Base-by-base conservation (phyloP, 495 filamentous ascomycete genomes). In the Aspergillus kassunensis region DNA sequence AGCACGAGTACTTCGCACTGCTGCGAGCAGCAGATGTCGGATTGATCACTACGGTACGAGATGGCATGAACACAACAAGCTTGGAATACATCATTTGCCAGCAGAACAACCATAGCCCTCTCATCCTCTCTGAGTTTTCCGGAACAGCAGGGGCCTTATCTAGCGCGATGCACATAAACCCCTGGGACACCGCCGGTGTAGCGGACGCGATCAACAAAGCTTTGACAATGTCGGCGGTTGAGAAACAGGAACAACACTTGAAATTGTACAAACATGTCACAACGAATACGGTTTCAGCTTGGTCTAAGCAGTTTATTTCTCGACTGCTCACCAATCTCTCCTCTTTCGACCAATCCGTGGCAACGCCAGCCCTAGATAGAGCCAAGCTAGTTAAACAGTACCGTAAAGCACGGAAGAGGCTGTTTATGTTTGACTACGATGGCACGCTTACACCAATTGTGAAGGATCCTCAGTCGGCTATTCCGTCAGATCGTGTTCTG, bases 371-470 rank as follows among this genome's bases (percentile, higher is more conserved):
- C 1, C 80, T 97, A 15, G 90, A 97, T 67, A 80, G 81, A 18
- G 72, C 81, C 13, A 72, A 79, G 57, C 65, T 96, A 48, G 67
- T 92, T 34, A 77, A 73, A 44, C 83, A 83, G 53, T 96, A 95
- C 63, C 80, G 82, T 53, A 73, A 79, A 39, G 80, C 89, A 15
- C 75, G 72, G 44, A 85, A 84, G 68, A 83, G 92, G 25, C 73
- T 98, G 2, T 95, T 97, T 69, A 90, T 98, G 86, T 96, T 97
- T 59, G 93, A 98, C 73, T 98, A 97, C 62, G 93, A 98, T 67
- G 93, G 93, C 41, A 98, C 93, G 0, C 81, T 98, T n/a, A 96
- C 95, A 0, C 90, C 90, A 1, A 97, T 98, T 57, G 91, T 97
- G 21, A 82, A 84, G 49, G 89, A 97, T 55, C 95, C 93, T 1